A percentile compares a stretch with the other conserved stretches of the same genome.
These are phyloP conservation scores for Pseudocercospora eumusae DNA, from an alignment of 2,329 filamentous ascomycete species.

Conservation along the genomic window DNA sequence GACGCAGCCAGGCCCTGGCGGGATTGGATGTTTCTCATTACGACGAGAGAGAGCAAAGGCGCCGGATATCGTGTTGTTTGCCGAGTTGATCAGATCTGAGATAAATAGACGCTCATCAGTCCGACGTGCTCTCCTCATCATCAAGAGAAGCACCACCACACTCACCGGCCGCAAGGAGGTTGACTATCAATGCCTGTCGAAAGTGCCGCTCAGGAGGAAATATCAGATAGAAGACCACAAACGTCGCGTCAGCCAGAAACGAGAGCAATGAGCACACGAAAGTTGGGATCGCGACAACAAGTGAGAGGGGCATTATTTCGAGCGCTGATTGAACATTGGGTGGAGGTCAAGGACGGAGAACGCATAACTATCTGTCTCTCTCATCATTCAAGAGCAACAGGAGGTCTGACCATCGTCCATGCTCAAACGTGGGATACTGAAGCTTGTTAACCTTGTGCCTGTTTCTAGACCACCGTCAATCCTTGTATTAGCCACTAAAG, in stretches of 20 bases:
- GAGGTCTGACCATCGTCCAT: conserved; percentile 5
- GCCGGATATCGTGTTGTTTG: conserved; percentile 49
- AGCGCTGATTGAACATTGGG: conserved; percentile 4
- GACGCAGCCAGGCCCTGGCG: conserved; percentile 41
- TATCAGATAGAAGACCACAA: conserved; percentile 24
- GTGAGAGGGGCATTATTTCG: conserved; percentile 14
- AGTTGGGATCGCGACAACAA: conserved; percentile 26
- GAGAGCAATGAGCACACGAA: conserved; percentile 28
- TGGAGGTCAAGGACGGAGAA: conserved; percentile 2
- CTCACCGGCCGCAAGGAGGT: conserved; percentile 27
- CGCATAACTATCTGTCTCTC: not conserved
- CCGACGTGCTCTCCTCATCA: not conserved
- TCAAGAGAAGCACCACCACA: too few species aligned
- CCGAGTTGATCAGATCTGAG: conserved; percentile 47
- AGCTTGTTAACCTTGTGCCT: conserved; percentile 8
- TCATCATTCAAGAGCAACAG: not conserved
- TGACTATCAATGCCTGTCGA: conserved; percentile 29
- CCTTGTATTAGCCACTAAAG: conserved; percentile 3
- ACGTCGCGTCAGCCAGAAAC: conserved; percentile 22
- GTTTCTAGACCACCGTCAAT: not conserved
- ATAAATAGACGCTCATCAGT: conserved; percentile 32
- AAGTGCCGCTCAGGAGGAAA: conserved; percentile 30
- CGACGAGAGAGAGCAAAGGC: conserved; percentile 39
- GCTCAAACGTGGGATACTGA: not conserved
- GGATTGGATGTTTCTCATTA: conserved; percentile 26